phyloP scores from a whole-genome alignment of 495 filamentous ascomycete species.

The Recurvomyces mirabilis region DNA sequence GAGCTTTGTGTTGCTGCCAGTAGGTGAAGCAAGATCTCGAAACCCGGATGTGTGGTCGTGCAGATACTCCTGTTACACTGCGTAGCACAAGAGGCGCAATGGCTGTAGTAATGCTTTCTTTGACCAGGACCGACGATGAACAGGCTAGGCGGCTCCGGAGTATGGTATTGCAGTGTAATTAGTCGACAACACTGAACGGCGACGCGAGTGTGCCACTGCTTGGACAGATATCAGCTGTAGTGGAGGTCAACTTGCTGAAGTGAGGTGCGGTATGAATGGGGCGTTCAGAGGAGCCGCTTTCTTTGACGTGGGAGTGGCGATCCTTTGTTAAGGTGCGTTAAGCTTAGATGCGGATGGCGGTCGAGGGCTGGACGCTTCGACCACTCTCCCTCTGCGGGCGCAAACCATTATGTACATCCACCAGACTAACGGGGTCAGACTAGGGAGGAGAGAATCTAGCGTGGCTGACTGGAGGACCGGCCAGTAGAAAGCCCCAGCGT shows the following conservation, averaged over 20 bases:
- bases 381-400: constrained; percentile 12
- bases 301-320: constrained; percentile 20
- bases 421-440: too few species aligned
- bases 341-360: constrained; percentile 22
- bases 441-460: constrained; percentile 7
- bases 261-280: constrained; percentile 2
- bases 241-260: neutral
- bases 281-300: constrained; percentile 5
- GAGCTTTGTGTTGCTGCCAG: constrained; percentile 1
- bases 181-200: neutral
- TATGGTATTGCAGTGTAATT: neutral
- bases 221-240: too few species aligned
- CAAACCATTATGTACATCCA: constrained; percentile 18
- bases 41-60: constrained; percentile 17
- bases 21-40: constrained; percentile 8
- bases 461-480: constrained; percentile 12
- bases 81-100: constrained; percentile 13
- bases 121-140: neutral
- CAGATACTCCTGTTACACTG: constrained; percentile 21
- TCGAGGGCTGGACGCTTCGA: constrained; percentile 20
- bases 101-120: neutral
- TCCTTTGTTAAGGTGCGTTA: constrained; percentile 21
- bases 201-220: too few species aligned
- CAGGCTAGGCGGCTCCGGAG: neutral
- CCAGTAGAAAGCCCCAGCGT: constrained; percentile 4